Conservation (phyloP, 352 stramenopile species). For the Phytophthora fragariae region DNA sequence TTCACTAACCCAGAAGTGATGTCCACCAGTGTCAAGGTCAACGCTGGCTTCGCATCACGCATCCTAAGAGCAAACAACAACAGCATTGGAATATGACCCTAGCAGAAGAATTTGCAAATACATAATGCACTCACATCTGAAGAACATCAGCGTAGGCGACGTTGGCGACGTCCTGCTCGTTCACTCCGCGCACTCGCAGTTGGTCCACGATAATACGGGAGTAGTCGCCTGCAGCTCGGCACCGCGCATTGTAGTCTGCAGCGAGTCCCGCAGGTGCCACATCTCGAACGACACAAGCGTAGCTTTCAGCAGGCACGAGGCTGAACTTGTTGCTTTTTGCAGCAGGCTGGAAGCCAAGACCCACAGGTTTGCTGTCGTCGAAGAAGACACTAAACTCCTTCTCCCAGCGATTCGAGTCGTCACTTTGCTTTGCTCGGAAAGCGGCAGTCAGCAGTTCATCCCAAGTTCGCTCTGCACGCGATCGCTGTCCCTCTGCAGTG, state of each 20-base stretch:
- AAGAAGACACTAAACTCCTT: conserved; percentile 74
- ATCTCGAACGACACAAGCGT: conserved; percentile 54
- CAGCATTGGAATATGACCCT: neutral
- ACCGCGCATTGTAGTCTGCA: conserved; percentile 65
- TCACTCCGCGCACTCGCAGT: conserved; percentile 56
- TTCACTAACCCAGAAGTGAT: conserved; percentile 24
- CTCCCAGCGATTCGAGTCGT: conserved; percentile 41
- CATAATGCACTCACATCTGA: conserved; percentile 37
- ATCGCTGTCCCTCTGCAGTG: conserved; percentile 4
- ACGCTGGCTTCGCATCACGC: conserved; percentile 47
- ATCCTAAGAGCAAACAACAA: conserved; percentile 38
- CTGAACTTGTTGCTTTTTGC: conserved; percentile 22
- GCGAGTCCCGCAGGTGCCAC: conserved; percentile 50
- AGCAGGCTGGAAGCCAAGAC: conserved; percentile 53
- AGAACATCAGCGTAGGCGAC: conserved; percentile 58
- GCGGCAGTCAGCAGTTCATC: conserved; percentile 36
- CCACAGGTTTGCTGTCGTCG: conserved; percentile 53
- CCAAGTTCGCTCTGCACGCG: conserved; percentile 32
- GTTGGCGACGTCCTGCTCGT: conserved; percentile 47
- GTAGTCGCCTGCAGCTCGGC: conserved; percentile 51
- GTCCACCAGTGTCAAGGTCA: conserved; percentile 59
- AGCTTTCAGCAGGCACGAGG: conserved; percentile 25
- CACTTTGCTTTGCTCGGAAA: conserved; percentile 22
- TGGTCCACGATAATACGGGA: conserved; percentile 52
- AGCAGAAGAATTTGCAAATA: neutral